Evolutionary conservation across 2,329 filamentous ascomycete genomes (phyloP).

Genomic region (Blastomyces silverae): DNA sequence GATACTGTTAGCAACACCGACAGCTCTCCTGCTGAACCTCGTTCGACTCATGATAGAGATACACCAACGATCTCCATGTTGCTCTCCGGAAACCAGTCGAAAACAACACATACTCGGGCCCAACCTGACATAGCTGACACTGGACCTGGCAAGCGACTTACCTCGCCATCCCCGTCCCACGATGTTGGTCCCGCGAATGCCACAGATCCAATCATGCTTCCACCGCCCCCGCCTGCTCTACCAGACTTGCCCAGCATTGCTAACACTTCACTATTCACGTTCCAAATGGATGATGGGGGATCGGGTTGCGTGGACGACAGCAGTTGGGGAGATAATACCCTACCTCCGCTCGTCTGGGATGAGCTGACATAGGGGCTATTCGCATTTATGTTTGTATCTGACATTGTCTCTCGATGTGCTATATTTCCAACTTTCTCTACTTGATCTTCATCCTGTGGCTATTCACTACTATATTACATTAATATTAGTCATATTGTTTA

Average conservation of each 20-base stretch:
- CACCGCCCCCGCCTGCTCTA: slow-evolving; percentile 28
- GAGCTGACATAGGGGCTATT: slow-evolving; percentile 26
- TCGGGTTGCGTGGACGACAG: slow-evolving; percentile 18
- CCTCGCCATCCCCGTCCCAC: slow-evolving; percentile 6
- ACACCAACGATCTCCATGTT: background rate
- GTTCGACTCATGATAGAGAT: background rate
- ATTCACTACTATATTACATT: background rate
- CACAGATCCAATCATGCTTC: slow-evolving; percentile 30
- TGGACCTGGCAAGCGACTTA: background rate
- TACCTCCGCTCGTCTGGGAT: slow-evolving; percentile 39
- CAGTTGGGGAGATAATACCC: slow-evolving; percentile 36
- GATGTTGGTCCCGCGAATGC: background rate
- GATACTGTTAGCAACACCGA: slow-evolving; percentile 16
- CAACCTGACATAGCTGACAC: background rate
- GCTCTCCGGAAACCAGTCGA: background rate
- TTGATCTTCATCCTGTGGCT: background rate
- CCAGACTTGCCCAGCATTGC: slow-evolving; percentile 17
- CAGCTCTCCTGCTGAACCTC: background rate
- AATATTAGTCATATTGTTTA: background rate
- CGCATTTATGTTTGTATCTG: background rate
- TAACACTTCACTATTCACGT: slow-evolving; percentile 24
- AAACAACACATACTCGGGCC: background rate
- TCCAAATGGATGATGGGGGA: slow-evolving; percentile 32
- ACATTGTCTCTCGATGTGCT: background rate
- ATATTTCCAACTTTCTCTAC: background rate